Conservation (phyloP, 768 basidiomycete species). For the Gymnopilus dilepis region DNA sequence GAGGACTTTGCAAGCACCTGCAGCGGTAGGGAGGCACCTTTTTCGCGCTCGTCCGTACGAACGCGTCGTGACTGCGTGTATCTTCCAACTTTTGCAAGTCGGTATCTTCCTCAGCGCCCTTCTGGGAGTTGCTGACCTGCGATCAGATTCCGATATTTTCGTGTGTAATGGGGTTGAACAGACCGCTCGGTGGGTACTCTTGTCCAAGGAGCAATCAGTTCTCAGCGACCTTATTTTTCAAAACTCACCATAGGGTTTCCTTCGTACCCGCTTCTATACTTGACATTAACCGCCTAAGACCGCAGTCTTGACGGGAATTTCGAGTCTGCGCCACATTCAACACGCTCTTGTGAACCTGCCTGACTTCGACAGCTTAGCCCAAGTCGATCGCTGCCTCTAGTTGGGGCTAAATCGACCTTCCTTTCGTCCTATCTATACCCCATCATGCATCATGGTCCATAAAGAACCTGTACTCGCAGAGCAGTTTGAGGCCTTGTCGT, state of each 20-base stretch:
- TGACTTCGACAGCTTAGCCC: neutral
- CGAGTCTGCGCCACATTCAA: neutral
- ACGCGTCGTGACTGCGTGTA: conserved; percentile 4
- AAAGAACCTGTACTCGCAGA: neutral
- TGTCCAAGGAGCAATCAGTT: neutral
- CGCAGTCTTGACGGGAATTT: neutral
- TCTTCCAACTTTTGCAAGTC: neutral
- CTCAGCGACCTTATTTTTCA: neutral
- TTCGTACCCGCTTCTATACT: neutral
- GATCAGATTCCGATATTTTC: neutral
- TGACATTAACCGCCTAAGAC: neutral
- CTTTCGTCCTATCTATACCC: too few relatives aligned
- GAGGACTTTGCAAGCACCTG: neutral
- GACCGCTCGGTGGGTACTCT: neutral
- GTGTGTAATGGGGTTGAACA: neutral
- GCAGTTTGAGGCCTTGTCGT: neutral
- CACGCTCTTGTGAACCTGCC: neutral
- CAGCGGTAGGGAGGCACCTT: neutral
- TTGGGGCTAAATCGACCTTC: too few relatives aligned
- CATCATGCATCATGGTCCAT: neutral
- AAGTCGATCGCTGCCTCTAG: too few relatives aligned
- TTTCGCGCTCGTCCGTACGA: neutral
- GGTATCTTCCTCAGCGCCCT: neutral
- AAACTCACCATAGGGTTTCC: neutral
- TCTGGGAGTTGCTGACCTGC: neutral